phyloP scores from a whole-genome alignment of 768 basidiomycete genomes.

The Amanita pseudoporphyria region DNA sequence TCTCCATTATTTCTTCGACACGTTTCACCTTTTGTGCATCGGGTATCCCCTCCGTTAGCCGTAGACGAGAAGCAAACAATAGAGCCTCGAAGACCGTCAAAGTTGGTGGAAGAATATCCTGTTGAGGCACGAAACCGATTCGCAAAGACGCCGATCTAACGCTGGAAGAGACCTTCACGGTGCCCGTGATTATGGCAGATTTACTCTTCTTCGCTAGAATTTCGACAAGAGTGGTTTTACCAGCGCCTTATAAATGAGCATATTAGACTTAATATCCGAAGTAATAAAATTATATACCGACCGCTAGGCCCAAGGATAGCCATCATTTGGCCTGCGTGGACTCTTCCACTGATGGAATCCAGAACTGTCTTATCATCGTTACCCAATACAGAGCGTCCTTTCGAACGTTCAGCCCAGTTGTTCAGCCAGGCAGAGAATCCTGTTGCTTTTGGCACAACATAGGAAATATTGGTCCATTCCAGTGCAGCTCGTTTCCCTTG shows the following conservation, averaged over 20 bases:
- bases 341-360: conserved; percentile 55
- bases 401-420: conserved; percentile 9
- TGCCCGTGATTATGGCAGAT: conserved; percentile 56
- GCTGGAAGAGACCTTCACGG: conserved; percentile 43
- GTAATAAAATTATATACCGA: conserved; percentile 16
- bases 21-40: conserved; percentile 52
- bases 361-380: conserved; percentile 57
- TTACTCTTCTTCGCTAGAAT: conserved; percentile 82
- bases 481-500: conserved; percentile 17
- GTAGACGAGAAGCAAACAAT: conserved; percentile 76
- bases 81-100: conserved; percentile 79
- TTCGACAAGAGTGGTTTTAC: conserved; percentile 89
- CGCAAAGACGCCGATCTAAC: conserved; percentile 30
- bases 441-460: conserved; percentile 36
- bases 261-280: background rate
- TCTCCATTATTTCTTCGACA: conserved; percentile 63
- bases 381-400: conserved; percentile 8
- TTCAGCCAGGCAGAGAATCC: conserved; percentile 10
- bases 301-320: conserved; percentile 91
- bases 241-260: conserved; percentile 44
- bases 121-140: conserved; percentile 82
- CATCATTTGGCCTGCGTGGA: conserved; percentile 79
- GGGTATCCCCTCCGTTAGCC: conserved; percentile 66
- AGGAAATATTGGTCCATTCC: conserved; percentile 61
- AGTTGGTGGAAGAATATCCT: conserved; percentile 71